A percentile compares a stretch with the other conserved stretches of the same genome.
Evolutionary conservation across 306 rosid genomes (phyloP).

Genomic region (Sophora flavescens): DNA sequence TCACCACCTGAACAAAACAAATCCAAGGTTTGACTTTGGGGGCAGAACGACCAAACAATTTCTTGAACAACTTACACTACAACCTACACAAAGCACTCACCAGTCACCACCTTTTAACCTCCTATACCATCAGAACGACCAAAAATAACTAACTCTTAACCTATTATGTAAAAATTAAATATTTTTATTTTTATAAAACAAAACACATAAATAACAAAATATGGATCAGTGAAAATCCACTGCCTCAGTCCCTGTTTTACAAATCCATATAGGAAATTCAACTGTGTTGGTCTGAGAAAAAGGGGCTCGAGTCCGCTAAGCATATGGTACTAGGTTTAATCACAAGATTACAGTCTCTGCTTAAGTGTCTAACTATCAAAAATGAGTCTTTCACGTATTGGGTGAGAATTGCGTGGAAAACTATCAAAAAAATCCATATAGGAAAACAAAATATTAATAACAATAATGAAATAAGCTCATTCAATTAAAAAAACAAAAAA

Average conservation of each 20-base stretch:
- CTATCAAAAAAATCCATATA: too few relatives aligned
- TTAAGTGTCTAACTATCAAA: too few relatives aligned
- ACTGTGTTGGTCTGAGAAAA: too few relatives aligned
- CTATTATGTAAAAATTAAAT: background rate
- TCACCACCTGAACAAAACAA: background rate
- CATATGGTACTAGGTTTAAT: too few relatives aligned
- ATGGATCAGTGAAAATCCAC: background rate
- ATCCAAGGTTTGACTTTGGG: constrained; percentile 21
- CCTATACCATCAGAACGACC: background rate
- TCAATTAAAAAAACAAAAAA: background rate
- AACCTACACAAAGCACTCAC: background rate
- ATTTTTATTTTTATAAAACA: background rate
- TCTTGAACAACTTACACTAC: constrained; percentile 23
- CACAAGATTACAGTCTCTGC: too few relatives aligned
- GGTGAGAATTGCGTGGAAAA: too few relatives aligned
- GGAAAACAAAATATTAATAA: background rate
- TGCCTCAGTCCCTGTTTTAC: too few relatives aligned
- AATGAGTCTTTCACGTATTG: too few relatives aligned
- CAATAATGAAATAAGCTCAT: background rate
- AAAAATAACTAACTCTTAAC: background rate
- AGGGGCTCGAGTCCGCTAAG: too few relatives aligned
- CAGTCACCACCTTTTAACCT: background rate
- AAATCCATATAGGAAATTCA: background rate
- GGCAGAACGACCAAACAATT: constrained; percentile 9
- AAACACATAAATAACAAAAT: background rate